A percentile compares a stretch with the other conserved stretches of the same genome.
Conservation (phyloP, 305 asterid genomes). For the Solanum hybrid region DNA sequence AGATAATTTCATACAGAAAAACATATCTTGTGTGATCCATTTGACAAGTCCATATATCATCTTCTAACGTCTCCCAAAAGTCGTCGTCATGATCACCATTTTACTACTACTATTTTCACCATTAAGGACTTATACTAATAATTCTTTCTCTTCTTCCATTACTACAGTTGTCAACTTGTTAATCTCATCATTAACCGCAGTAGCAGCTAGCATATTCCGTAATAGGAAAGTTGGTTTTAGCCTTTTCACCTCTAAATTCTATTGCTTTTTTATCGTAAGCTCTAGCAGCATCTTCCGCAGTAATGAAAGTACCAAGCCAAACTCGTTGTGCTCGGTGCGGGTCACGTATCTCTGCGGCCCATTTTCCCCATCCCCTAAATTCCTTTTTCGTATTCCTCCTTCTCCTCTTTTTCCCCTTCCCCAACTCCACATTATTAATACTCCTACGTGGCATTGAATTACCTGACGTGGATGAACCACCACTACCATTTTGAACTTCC, state of each 20-base stretch:
- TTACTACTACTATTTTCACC: not conserved
- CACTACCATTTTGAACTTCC: not conserved
- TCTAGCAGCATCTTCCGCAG: constrained; percentile 19
- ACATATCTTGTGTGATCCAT: not conserved
- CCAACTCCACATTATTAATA: not conserved
- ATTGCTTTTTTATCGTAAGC: constrained; percentile 18
- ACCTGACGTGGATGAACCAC: not conserved
- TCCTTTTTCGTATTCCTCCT: not conserved
- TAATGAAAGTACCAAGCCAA: constrained; percentile 22
- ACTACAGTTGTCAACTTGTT: not conserved
- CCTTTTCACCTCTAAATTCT: constrained; percentile 16
- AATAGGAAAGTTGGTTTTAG: constrained; percentile 20
- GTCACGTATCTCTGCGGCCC: constrained; percentile 22
- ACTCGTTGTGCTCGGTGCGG: not conserved
- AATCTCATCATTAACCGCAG: not conserved
- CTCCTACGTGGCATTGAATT: not conserved
- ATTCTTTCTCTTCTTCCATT: not conserved
- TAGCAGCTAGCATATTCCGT: not conserved
- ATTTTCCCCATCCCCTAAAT: constrained; percentile 6
- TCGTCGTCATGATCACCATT: not conserved
- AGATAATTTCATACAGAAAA: too few species aligned
- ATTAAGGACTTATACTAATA: not conserved
- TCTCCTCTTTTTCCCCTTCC: not conserved
- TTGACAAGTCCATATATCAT: not conserved
- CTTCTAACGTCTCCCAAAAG: constrained; percentile 1